phyloP scores from a whole-genome alignment of 257 asterid species.

The Solanum lycopersicoides region DNA sequence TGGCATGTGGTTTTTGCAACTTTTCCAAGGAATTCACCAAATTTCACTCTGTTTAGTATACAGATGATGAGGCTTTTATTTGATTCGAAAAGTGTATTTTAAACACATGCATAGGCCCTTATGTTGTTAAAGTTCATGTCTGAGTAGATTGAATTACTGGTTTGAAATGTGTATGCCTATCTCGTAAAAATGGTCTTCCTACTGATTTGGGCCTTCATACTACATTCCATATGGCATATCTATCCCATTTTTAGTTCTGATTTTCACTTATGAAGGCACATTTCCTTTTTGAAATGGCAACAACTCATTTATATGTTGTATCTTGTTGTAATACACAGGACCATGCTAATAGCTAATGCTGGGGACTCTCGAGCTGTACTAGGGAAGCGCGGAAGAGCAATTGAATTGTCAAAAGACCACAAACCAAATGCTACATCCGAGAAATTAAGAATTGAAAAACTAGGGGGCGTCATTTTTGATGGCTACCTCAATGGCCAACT shows the following conservation, averaged over 20 bases:
- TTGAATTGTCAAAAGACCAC: constrained; percentile 76
- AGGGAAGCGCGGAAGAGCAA: constrained; percentile 75
- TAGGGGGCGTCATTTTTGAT: constrained; percentile 72
- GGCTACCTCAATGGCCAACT: constrained; percentile 89
- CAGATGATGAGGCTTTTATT: neutral
- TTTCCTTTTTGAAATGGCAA: neutral
- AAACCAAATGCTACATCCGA: constrained; percentile 72
- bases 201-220: neutral
- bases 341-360: constrained; percentile 64
- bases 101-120: neutral
- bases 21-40: neutral
- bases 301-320: neutral
- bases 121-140: neutral
- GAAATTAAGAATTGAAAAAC: constrained; percentile 55
- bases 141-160: neutral
- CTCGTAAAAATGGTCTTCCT: neutral
- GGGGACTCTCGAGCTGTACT: constrained; percentile 90
- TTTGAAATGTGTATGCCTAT: neutral
- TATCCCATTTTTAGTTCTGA: neutral
- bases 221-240: neutral
- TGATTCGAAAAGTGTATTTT: neutral
- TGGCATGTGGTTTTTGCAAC: neutral
- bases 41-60: neutral
- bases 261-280: neutral
- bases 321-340: constrained; percentile 25